Evolutionary conservation across 208 protist genomes (phyloP).

Genomic region (Porcisia hertigi): DNA sequence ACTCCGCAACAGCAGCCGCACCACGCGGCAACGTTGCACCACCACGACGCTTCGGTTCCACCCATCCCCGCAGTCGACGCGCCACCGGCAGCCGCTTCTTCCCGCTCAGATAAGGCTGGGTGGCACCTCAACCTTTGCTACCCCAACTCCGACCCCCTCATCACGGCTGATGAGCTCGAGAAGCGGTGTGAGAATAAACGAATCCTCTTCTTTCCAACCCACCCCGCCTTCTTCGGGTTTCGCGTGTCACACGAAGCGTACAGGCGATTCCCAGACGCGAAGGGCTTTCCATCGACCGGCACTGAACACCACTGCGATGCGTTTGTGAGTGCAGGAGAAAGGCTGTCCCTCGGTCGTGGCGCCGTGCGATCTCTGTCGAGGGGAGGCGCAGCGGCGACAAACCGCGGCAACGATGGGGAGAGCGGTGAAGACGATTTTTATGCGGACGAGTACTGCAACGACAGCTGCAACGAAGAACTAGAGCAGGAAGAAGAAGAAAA

Average conservation of each 20-base stretch:
- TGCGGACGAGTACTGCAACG: constrained; percentile 14
- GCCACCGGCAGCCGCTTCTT: background rate
- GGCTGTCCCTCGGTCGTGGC: constrained; percentile 1
- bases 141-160: constrained; percentile 32
- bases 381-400: background rate
- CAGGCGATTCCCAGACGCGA: constrained; percentile 42
- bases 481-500: constrained; percentile 2
- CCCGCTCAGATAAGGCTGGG: background rate
- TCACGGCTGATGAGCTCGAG: constrained; percentile 55
- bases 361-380: constrained; percentile 7
- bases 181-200: constrained; percentile 47
- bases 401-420: background rate
- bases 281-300: constrained; percentile 1
- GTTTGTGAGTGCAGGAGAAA: background rate
- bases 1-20: background rate
- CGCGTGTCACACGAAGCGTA: constrained; percentile 61
- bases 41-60: background rate
- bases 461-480: background rate
- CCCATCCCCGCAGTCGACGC: background rate
- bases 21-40: background rate
- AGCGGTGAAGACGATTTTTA: constrained; percentile 15
- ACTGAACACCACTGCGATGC: background rate
- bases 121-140: constrained; percentile 38
- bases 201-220: constrained; percentile 62
- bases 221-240: constrained; percentile 73